These are phyloP conservation scores for Fusarium sp. DNA, from an alignment of 2,329 filamentous ascomycete genomes.

Conservation along the genomic window DNA sequence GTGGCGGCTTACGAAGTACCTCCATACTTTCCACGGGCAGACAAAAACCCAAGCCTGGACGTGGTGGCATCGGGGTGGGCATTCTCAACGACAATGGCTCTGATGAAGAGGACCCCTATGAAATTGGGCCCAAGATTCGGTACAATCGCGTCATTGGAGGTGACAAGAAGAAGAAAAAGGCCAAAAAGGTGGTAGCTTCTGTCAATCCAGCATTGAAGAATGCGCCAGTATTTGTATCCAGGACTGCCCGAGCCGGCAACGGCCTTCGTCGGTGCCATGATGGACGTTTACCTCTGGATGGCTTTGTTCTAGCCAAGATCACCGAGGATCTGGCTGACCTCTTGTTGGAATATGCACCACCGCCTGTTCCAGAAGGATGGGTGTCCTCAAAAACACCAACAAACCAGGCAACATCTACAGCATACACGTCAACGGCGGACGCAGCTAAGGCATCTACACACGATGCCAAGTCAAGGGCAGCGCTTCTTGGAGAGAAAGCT, in stretches of 20 bases:
- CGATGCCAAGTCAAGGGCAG: conserved; percentile 81
- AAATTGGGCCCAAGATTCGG: conserved; percentile 89
- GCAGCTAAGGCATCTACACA: conserved; percentile 82
- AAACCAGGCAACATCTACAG: conserved; percentile 8
- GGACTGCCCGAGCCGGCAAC: conserved; percentile 52
- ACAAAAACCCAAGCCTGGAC: conserved; percentile 64
- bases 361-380: conserved; percentile 80
- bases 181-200: conserved; percentile 59
- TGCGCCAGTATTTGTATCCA: conserved; percentile 82
- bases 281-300: conserved; percentile 81
- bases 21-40: conserved; percentile 48
- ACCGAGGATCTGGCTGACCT: conserved; percentile 52
- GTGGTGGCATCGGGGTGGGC: conserved; percentile 85
- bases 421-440: conserved; percentile 77
- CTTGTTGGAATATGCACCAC: conserved; percentile 67
- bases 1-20: conserved; percentile 4
- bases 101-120: conserved; percentile 94
- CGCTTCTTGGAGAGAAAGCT: conserved; percentile 79
- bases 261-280: conserved; percentile 78
- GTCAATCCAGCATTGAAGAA: conserved; percentile 74
- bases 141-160: conserved; percentile 86
- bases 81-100: conserved; percentile 93
- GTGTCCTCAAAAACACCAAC: conserved; percentile 65
- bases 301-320: conserved; percentile 78
- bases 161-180: conserved; percentile 84